Percentiles rank a stretch among this genome's conserved stretches.
phyloP scores from a whole-genome alignment of 805 yeast genomes.

The Henningerozyma blattae region DNA sequence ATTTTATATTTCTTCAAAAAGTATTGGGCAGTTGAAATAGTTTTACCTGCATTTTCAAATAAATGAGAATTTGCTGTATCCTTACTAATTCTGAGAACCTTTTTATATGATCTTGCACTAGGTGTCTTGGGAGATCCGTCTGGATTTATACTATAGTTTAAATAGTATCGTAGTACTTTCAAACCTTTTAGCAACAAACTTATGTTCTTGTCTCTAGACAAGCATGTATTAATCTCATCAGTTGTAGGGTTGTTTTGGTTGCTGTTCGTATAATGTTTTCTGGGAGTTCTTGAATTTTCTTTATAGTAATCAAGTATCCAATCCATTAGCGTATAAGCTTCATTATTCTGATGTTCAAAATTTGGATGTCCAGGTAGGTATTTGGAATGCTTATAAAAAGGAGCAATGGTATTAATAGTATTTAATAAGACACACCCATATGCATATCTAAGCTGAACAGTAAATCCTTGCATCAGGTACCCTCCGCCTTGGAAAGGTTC shows the following conservation, averaged over 20 bases:
- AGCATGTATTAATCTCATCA: conserved; percentile 1
- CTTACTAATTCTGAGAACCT: conserved; percentile 10
- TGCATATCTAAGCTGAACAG: conserved; percentile 10
- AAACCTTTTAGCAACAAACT: conserved; percentile 10
- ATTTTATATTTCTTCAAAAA: conserved; percentile 10
- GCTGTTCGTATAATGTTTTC: too few species aligned
- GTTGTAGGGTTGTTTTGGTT: too few species aligned
- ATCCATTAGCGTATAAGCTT: conserved; percentile 8
- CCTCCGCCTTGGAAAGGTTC: conserved; percentile 12
- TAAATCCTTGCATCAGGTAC: conserved; percentile 13
- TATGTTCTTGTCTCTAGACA: too few species aligned
- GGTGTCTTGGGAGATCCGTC: conserved; percentile 14
- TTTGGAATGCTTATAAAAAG: conserved; percentile 13
- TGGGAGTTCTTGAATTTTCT: too few species aligned
- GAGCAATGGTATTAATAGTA: conserved; percentile 9
- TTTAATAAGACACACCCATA: conserved; percentile 12
- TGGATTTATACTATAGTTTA: conserved; percentile 12
- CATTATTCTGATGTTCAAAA: conserved; percentile 8
- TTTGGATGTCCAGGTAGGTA: conserved; percentile 13
- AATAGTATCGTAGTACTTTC: conserved; percentile 12
- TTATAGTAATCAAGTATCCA: conserved; percentile 15
- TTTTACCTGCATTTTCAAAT: conserved; percentile 6
- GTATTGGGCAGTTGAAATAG: conserved; percentile 8
- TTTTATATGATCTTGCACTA: conserved; percentile 7
- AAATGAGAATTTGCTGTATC: conserved; percentile 12